These are phyloP conservation scores for Diaporthe batatas DNA, from an alignment of 2,329 filamentous ascomycete species.

Conservation along the genomic window DNA sequence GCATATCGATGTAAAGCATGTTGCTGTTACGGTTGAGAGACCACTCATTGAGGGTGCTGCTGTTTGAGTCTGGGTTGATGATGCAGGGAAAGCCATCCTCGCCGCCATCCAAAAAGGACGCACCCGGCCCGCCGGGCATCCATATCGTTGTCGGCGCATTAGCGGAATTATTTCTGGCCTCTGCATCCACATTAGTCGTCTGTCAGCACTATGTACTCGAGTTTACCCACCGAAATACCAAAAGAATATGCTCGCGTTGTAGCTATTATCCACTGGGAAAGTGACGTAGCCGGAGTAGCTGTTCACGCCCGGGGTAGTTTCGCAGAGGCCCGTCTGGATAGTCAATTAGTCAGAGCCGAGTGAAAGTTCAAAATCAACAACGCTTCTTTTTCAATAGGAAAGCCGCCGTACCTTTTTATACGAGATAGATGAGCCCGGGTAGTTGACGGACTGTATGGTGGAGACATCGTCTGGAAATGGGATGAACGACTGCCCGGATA, in stretches of 20 bases:
- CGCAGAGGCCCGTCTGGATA: constrained; percentile 60
- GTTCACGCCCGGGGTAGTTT: constrained; percentile 67
- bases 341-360: neutral
- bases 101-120: constrained; percentile 67
- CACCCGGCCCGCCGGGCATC: constrained; percentile 73
- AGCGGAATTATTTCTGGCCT: constrained; percentile 64
- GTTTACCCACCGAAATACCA: constrained; percentile 60
- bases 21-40: constrained; percentile 75
- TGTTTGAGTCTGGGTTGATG: constrained; percentile 64
- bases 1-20: constrained; percentile 80
- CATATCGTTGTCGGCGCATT: constrained; percentile 72
- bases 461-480: constrained; percentile 18
- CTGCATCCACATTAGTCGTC: constrained; percentile 45
- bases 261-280: constrained; percentile 58
- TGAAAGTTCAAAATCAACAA: no score
- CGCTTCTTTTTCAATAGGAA: neutral
- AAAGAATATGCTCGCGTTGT: constrained; percentile 72
- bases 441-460: constrained; percentile 10
- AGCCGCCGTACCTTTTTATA: constrained; percentile 26
- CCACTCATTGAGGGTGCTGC: constrained; percentile 67
- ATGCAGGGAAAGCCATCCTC: constrained; percentile 63
- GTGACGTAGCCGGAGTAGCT: constrained; percentile 70
- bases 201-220: neutral
- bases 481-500: constrained; percentile 30
- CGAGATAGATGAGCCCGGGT: constrained; percentile 35